phyloP scores from a whole-genome alignment of 2,329 filamentous ascomycete species.

The Pochonia chlamydosporia region DNA sequence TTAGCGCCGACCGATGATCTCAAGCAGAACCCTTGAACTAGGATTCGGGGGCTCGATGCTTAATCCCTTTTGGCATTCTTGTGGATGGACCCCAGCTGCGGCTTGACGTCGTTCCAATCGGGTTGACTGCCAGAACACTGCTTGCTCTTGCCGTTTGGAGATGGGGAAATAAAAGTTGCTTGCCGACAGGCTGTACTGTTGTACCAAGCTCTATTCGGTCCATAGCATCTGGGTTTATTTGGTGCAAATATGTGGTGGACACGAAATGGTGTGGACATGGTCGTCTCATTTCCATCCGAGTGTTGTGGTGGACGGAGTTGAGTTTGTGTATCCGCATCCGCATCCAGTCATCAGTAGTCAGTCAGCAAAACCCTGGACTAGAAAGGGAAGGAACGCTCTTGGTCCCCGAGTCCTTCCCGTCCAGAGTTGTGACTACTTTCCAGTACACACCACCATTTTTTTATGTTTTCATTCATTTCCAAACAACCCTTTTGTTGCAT shows the following conservation, averaged over 20 bases:
- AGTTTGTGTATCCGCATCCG: too few species aligned
- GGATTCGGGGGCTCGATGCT: not conserved
- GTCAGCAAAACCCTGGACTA: too few species aligned
- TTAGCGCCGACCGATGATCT: not conserved
- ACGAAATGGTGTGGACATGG: not conserved
- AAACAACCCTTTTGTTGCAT: conserved; percentile 1
- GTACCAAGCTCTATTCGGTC: too few species aligned
- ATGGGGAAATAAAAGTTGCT: not conserved
- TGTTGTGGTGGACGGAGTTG: too few species aligned
- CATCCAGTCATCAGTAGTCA: too few species aligned
- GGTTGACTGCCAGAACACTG: not conserved
- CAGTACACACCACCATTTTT: too few species aligned
- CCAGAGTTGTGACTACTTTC: too few species aligned
- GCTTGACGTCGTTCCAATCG: conserved; percentile 1
- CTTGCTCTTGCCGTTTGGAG: not conserved
- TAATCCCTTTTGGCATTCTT: not conserved
- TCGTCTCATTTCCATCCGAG: too few species aligned
- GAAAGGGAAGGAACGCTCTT: too few species aligned
- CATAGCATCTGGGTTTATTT: too few species aligned
- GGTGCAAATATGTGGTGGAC: too few species aligned
- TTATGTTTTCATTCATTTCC: too few species aligned
- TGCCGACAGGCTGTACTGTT: not conserved
- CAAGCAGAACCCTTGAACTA: not conserved
- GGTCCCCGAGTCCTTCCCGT: not conserved
- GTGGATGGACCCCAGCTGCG: not conserved